Base-by-base conservation (phyloP, 257 asterid genomes). In the Verbena officinalis region DNA sequence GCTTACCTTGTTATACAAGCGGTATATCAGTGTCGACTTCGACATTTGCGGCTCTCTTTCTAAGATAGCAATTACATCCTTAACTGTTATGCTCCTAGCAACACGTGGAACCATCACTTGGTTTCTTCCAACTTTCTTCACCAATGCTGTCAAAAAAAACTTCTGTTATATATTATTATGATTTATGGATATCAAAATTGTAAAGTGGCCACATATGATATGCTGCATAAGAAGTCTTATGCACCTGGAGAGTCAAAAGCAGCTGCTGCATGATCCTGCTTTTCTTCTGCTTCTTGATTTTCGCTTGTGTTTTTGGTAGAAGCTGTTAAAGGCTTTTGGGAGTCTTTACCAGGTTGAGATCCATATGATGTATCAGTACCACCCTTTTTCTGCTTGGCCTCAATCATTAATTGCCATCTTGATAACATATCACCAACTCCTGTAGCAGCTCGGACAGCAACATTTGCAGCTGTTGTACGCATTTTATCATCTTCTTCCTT, bases 31-130 rank as follows among this genome's bases (percentile, higher is more conserved):
- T 5, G 81, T 69, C 1, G 99, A 82, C 68, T 82, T 93, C 0
- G 95, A 86, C 95, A 90, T 90, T 24, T 89, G 99, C 59, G 97
- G 96, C 77, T 93, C 99, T 69, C 97, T 87, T 77, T 93, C 96
- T 43, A 93, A 67, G 14, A 84, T 80, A 1, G 87, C 84, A 30
- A 90, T 84, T 71, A 93, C 89, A 76, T 93, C 99, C 71, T 87
- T 90, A 15, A 83, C 81, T 13, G 92, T 74, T 38, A 87, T 75
- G 75, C 86, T 84, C 43, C 94, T 80, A 22, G 74, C 83, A 44
- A 83, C 88, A 45, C 79, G 87, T 4, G 86, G 77, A 13, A 73
- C 71, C 12, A 58, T 64, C 0, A 62, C 84, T 78, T 84, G 97
- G 64, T 80, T 75, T 79, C 87, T 81, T 60, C 87, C 95, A n/a